Conservation (phyloP, 2,329 filamentous ascomycete genomes). For the Colletotrichum theobromicola region DNA sequence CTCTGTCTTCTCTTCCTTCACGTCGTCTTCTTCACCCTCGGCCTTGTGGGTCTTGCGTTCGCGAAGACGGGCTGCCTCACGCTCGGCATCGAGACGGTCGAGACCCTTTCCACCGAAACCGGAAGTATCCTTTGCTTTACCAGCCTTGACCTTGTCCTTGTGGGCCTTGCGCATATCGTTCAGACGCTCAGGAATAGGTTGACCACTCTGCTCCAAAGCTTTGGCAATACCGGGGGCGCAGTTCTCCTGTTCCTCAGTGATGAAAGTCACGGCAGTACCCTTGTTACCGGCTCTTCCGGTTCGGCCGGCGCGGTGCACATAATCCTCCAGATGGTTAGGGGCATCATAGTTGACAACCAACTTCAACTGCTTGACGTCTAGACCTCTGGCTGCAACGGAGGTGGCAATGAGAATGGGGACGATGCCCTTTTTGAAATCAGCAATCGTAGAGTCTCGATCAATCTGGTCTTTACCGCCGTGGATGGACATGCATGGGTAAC, state of each 20-base stretch:
- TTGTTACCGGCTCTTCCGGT: constrained; percentile 95
- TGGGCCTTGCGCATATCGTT: constrained; percentile 74
- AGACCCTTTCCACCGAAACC: constrained; percentile 96
- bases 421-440: constrained; percentile 91
- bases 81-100: constrained; percentile 88
- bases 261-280: constrained; percentile 92
- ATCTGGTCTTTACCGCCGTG: constrained; percentile 94
- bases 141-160: constrained; percentile 88
- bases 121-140: constrained; percentile 86
- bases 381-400: constrained; percentile 90
- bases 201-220: constrained; percentile 89
- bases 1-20: constrained; percentile 75
- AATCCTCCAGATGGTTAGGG: constrained; percentile 94
- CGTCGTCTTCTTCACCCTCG: constrained; percentile 83
- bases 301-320: constrained; percentile 91
- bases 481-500: constrained; percentile 91
- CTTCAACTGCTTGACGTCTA: constrained; percentile 96
- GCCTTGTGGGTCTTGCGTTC: constrained; percentile 91
- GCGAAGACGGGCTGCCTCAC: constrained; percentile 83
- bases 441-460: constrained; percentile 89
- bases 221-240: constrained; percentile 89
- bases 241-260: constrained; percentile 90
- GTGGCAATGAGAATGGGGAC: constrained; percentile 92
- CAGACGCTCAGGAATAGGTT: constrained; percentile 76
- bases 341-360: constrained; percentile 96